A percentile compares a stretch with the other conserved stretches of the same genome.
Conservation (phyloP, 2,329 filamentous ascomycete genomes). For the Ascochyta clinopodiicola region DNA sequence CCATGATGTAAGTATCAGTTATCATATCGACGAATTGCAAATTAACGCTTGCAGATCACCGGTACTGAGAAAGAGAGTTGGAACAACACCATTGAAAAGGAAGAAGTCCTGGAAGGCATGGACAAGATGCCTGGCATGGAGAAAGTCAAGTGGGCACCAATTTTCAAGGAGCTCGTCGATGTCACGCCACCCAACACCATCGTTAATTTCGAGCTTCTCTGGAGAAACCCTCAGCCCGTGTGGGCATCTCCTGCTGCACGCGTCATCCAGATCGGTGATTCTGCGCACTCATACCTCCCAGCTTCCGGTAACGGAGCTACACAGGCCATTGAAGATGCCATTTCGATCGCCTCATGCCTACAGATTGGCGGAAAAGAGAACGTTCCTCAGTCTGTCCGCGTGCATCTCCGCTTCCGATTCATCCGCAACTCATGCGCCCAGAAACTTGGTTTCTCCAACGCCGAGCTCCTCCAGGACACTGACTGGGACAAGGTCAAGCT, state of each 20-base stretch:
- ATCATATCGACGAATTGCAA: not conserved
- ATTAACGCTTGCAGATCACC: conserved; percentile 46
- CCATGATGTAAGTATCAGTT: conserved; percentile 48
- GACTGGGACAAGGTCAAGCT: conserved; percentile 58
- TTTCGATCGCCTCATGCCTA: conserved; percentile 55
- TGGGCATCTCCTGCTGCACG: conserved; percentile 54
- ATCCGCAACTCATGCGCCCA: conserved; percentile 57
- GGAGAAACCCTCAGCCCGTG: conserved; percentile 55
- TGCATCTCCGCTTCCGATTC: conserved; percentile 54
- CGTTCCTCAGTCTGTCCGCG: conserved; percentile 48
- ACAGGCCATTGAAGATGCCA: conserved; percentile 56
- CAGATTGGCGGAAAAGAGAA: conserved; percentile 53
- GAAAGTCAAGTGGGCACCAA: conserved; percentile 52
- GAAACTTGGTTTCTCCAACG: conserved; percentile 56
- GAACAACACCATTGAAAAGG: conserved; percentile 55
- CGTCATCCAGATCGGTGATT: conserved; percentile 55
- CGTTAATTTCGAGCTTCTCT: conserved; percentile 58
- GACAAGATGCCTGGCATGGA: conserved; percentile 53
- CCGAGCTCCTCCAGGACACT: conserved; percentile 56
- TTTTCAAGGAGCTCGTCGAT: conserved; percentile 55
- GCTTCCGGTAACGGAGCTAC: conserved; percentile 56
- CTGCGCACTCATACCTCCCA: conserved; percentile 55
- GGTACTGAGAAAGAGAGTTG: conserved; percentile 55
- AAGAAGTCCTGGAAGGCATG: conserved; percentile 55
- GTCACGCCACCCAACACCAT: conserved; percentile 55